A percentile compares a stretch with the other conserved stretches of the same genome.
These are phyloP conservation scores for Ascoidea rubescens DNA, from an alignment of 805 yeast species.

Conservation along the genomic window DNA sequence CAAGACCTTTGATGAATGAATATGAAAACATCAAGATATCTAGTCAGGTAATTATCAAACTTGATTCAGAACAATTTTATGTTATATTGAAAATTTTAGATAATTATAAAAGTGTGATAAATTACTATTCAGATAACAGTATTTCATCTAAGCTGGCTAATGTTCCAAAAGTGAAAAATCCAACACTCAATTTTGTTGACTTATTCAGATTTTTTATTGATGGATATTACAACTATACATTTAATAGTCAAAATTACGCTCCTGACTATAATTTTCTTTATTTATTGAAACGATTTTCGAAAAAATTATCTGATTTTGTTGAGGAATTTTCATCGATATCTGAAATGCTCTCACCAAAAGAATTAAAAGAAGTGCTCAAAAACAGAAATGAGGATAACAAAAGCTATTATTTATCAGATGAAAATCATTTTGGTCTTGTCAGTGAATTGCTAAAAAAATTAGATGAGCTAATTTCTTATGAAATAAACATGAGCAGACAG, in stretches of 20 bases:
- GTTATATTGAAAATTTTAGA: not conserved
- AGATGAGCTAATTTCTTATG: not conserved
- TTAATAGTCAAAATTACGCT: too few species aligned
- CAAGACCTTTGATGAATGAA: not conserved
- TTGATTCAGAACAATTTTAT: not conserved
- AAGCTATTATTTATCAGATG: not conserved
- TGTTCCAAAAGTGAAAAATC: too few species aligned
- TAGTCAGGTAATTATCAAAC: not conserved
- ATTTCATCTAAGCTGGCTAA: too few species aligned
- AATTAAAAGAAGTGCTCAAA: not conserved
- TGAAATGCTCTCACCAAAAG: not conserved
- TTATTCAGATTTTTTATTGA: not conserved
- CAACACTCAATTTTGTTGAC: not conserved
- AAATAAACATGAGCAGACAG: not conserved
- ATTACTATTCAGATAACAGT: not conserved
- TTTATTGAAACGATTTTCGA: too few species aligned
- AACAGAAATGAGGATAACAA: not conserved
- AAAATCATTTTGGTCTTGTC: not conserved
- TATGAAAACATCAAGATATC: not conserved
- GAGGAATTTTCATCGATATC: not conserved
- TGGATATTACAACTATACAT: not conserved
- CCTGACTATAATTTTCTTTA: too few species aligned
- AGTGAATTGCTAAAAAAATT: not conserved
- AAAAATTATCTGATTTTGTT: too few species aligned
- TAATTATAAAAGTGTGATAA: not conserved